Conservation (phyloP, 495 filamentous ascomycete genomes). For the Talaromyces ruber region DNA sequence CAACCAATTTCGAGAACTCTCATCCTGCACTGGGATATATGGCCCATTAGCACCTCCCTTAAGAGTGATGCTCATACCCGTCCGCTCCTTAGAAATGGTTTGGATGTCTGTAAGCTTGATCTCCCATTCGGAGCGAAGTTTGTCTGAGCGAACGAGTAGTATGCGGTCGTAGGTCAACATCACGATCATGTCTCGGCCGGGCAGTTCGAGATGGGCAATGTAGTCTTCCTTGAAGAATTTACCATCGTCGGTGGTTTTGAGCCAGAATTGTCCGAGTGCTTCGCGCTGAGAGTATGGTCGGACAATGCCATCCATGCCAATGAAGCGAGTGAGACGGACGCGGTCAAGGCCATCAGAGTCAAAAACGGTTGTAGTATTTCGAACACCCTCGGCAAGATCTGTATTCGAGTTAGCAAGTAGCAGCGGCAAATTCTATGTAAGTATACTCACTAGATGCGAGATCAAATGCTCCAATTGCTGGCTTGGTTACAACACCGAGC, state of each 20-base stretch:
- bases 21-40: conserved; percentile 88
- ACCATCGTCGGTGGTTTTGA: conserved; percentile 94
- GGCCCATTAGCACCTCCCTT: conserved; percentile 89
- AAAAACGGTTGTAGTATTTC: conserved; percentile 97
- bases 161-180: conserved; percentile 92
- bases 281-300: conserved; percentile 94
- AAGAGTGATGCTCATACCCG: conserved; percentile 79
- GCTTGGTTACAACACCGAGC: conserved; percentile 86
- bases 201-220: conserved; percentile 90
- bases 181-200: conserved; percentile 82
- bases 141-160: conserved; percentile 79
- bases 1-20: conserved; percentile 79
- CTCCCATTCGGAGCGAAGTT: conserved; percentile 86
- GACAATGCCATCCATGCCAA: conserved; percentile 86
- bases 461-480: conserved; percentile 93
- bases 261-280: conserved; percentile 95
- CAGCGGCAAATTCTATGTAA: not conserved
- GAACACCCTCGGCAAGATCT: conserved; percentile 89
- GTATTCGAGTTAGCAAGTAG: conserved; percentile 14
- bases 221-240: conserved; percentile 97
- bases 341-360: conserved; percentile 90
- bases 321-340: conserved; percentile 83
- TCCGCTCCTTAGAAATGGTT: conserved; percentile 93
- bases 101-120: conserved; percentile 92
- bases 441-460: conserved; percentile 69